phyloP scores from a whole-genome alignment of 352 stramenopile species.

The Globisporangium mamillatum region DNA sequence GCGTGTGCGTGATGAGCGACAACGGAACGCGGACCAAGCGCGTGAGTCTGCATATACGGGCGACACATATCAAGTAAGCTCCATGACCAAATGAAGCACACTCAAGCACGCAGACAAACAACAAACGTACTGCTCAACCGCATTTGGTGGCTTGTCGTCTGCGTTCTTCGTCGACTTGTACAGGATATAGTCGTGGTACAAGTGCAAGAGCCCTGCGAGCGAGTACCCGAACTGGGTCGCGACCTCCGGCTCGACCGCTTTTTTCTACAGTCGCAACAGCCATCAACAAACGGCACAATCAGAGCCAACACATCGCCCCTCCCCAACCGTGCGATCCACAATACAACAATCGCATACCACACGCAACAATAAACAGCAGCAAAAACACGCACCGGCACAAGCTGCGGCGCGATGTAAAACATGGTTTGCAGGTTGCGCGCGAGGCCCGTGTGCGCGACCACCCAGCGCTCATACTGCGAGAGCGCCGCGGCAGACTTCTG shows the following conservation, averaged over 20 bases:
- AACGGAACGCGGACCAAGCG: constrained; percentile 63
- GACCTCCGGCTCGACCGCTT: constrained; percentile 55
- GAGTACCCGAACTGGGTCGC: constrained; percentile 78
- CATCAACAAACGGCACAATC: background rate
- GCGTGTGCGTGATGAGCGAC: constrained; percentile 73
- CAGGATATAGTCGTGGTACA: constrained; percentile 84
- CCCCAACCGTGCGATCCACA: background rate
- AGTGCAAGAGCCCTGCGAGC: constrained; percentile 63
- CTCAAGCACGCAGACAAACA: background rate
- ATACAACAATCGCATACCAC: background rate
- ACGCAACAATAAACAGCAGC: background rate
- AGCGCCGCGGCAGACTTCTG: constrained; percentile 22
- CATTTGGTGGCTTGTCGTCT: constrained; percentile 18
- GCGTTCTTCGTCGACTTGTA: constrained; percentile 45
- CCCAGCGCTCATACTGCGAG: constrained; percentile 63
- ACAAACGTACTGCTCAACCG: constrained; percentile 27
- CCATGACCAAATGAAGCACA: background rate
- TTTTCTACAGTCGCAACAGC: constrained; percentile 32
- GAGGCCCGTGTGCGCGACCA: constrained; percentile 48
- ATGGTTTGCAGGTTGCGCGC: constrained; percentile 78
- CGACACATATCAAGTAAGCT: background rate
- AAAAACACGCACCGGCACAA: constrained; percentile 52
- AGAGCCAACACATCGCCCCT: background rate
- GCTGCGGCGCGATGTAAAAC: constrained; percentile 73
- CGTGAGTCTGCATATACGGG: constrained; percentile 35